Percentiles rank a stretch among this genome's conserved stretches.
These are phyloP conservation scores for Rhinocladiella similis DNA, from an alignment of 2,329 filamentous ascomycete genomes.

Conservation along the genomic window DNA sequence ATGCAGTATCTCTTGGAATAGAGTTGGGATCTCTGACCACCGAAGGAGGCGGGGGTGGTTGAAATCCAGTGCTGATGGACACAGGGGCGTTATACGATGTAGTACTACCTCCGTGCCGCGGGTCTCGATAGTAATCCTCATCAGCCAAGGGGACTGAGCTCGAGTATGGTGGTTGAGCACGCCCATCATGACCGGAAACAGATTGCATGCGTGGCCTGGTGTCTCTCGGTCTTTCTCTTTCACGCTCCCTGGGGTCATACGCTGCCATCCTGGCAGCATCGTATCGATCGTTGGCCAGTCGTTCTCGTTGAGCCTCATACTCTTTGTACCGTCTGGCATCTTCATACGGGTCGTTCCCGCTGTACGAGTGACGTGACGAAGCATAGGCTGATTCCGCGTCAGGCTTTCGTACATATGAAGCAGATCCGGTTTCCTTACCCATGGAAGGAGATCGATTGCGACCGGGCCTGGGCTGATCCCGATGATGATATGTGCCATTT, in stretches of 20 bases:
- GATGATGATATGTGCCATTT: slow-evolving; percentile 21
- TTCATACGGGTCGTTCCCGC: slow-evolving; percentile 15
- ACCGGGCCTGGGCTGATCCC: slow-evolving; percentile 18
- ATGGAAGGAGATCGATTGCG: slow-evolving; percentile 24
- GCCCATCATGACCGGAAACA: slow-evolving; percentile 13
- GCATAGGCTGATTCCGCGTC: slow-evolving; percentile 19
- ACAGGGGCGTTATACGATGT: slow-evolving; percentile 6
- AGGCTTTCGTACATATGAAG: slow-evolving; percentile 10
- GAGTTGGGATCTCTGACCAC: slow-evolving; percentile 7
- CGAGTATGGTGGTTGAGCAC: slow-evolving; percentile 7
- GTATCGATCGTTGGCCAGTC: slow-evolving; percentile 24
- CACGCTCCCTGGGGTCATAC: slow-evolving; percentile 23
- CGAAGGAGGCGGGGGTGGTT: slow-evolving; percentile 9
- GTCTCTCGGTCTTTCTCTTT: slow-evolving; percentile 20
- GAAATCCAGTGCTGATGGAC: slow-evolving; percentile 23
- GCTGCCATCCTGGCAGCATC: slow-evolving; percentile 26
- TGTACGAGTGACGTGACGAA: slow-evolving; percentile 15
- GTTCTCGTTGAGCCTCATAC: slow-evolving; percentile 23
- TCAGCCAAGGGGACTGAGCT: slow-evolving; percentile 6
- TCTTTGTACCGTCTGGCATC: slow-evolving; percentile 22
- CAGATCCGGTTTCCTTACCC: slow-evolving; percentile 15
- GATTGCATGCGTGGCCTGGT: slow-evolving; percentile 21
- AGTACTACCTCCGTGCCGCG: slow-evolving; percentile 1
- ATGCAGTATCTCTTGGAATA: slow-evolving; percentile 7
- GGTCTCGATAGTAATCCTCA: slow-evolving; percentile 26